phyloP scores from a whole-genome alignment of 306 rosid species.

The Casuarina cunninghamiana region DNA sequence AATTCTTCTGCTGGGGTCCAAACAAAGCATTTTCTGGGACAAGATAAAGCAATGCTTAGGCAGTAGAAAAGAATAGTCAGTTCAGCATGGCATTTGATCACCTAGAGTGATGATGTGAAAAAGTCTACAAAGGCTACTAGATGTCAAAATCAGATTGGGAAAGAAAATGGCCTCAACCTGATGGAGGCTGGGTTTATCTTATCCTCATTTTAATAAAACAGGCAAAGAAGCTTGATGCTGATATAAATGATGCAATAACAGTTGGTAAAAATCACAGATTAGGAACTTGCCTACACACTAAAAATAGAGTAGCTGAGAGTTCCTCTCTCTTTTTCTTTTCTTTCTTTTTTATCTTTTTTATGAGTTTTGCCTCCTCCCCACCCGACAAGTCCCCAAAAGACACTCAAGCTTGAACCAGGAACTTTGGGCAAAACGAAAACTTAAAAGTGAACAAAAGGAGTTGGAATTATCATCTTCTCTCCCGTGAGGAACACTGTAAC shows the following conservation, averaged over 20 bases:
- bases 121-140: not conserved
- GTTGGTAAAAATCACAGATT: not conserved
- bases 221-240: not conserved
- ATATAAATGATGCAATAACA: not conserved
- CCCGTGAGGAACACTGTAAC: conserved; percentile 2
- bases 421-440: not conserved
- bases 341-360: not conserved
- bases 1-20: conserved; percentile 94
- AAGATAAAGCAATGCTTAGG: conserved; percentile 19
- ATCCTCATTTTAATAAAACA: not conserved
- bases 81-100: not conserved
- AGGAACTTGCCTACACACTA: not conserved
- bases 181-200: not conserved
- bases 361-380: too few relatives aligned
- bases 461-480: conserved; percentile 19
- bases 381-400: too few relatives aligned
- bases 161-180: not conserved
- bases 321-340: not conserved
- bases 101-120: not conserved
- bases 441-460: not conserved
- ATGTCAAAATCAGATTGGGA: not conserved
- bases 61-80: not conserved
- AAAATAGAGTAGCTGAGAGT: not conserved
- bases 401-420: not conserved
- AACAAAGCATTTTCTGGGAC: conserved; percentile 90